These are phyloP conservation scores for Fomes fomentarius DNA, from an alignment of 1,284 basidiomycete species.

Conservation along the genomic window DNA sequence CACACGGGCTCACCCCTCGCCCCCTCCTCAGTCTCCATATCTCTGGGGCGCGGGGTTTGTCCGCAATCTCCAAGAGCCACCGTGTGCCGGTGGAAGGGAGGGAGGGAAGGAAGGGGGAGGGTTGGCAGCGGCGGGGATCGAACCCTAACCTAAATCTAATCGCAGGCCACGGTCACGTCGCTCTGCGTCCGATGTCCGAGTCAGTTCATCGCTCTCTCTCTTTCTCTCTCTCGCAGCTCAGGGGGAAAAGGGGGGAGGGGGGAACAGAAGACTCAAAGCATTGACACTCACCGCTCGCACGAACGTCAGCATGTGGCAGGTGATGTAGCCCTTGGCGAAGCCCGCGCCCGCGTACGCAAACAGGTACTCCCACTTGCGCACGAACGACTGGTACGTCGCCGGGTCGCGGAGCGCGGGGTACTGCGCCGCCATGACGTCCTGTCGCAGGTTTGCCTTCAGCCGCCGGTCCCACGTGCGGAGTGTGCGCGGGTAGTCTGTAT, in stretches of 20 bases:
- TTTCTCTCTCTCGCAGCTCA: no score
- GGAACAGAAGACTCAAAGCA: no score
- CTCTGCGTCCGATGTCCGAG: no score
- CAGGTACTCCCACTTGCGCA: constrained; percentile 78
- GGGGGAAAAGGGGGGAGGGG: neutral
- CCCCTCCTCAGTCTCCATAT: neutral
- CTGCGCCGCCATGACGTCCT: constrained; percentile 56
- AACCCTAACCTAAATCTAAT: constrained; percentile 11
- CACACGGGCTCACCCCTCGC: neutral
- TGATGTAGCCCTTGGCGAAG: constrained; percentile 76
- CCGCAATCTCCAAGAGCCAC: no score
- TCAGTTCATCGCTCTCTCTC: no score
- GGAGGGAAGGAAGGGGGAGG: no score
- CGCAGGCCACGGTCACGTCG: constrained; percentile 24
- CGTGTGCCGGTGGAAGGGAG: no score
- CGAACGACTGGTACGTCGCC: constrained; percentile 63
- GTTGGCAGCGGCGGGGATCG: no score
- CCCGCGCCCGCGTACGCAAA: constrained; percentile 79
- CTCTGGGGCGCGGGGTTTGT: no score
- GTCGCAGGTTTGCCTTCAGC: constrained; percentile 64
- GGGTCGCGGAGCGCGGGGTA: constrained; percentile 58
- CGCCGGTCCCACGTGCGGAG: constrained; percentile 87
- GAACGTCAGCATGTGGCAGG: constrained; percentile 69
- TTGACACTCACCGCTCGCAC: constrained; percentile 36
- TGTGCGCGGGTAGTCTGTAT: constrained; percentile 82